Percentiles rank a stretch among this genome's conserved stretches.
Evolutionary conservation across 2,329 filamentous ascomycete species (phyloP).

Genomic region (Cladophialophora exuberans): DNA sequence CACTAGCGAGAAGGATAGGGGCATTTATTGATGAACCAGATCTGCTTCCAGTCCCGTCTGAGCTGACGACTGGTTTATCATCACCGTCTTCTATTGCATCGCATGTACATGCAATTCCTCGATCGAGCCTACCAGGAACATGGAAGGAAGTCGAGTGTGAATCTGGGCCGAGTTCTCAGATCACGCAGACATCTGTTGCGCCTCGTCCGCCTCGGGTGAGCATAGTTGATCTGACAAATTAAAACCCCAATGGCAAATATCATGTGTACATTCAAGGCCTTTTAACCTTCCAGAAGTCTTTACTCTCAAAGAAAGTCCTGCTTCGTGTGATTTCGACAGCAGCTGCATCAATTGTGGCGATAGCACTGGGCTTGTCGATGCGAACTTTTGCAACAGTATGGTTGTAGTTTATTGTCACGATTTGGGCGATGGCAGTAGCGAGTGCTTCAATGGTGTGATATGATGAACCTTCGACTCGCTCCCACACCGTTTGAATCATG

Average conservation of each 20-base stretch:
- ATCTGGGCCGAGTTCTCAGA: constrained; percentile 22
- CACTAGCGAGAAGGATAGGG: background rate
- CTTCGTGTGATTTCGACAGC: constrained; percentile 55
- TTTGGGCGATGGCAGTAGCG: constrained; percentile 52
- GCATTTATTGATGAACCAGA: background rate
- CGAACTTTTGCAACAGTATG: constrained; percentile 51
- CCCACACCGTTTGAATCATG: constrained; percentile 43
- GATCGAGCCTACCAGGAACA: constrained; percentile 41
- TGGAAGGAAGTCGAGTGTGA: constrained; percentile 37
- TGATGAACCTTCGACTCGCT: constrained; percentile 50
- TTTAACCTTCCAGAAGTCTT: constrained; percentile 36
- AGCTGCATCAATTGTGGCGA: constrained; percentile 53
- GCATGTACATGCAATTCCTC: constrained; percentile 34
- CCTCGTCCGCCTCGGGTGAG: constrained; percentile 25
- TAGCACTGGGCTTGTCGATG: constrained; percentile 55
- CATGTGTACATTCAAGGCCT: constrained; percentile 19
- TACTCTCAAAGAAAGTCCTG: constrained; percentile 46
- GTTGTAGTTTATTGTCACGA: constrained; percentile 49
- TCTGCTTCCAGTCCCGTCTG: background rate
- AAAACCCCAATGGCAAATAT: constrained; percentile 16
- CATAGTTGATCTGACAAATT: constrained; percentile 32
- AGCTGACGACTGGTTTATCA: constrained; percentile 6
- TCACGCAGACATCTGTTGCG: background rate
- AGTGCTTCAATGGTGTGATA: constrained; percentile 57
- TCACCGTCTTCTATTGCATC: background rate